Evolutionary conservation across 805 yeast species (phyloP), one percentile per base, ranked within the genome.

Genomic region (Ogataea corticis): DNA sequence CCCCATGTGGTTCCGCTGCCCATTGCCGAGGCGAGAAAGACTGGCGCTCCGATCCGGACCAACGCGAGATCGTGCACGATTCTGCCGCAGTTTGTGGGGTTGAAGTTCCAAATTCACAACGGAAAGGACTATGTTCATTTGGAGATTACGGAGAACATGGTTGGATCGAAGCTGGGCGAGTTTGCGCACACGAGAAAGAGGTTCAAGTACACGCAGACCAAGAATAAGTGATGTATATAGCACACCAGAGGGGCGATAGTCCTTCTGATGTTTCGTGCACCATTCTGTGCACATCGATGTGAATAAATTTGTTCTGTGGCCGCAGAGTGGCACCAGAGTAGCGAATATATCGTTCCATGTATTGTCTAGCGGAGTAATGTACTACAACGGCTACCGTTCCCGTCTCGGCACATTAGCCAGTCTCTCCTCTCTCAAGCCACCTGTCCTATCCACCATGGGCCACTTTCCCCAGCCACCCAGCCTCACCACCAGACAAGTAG

Each of bases 1-100:
- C 99, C 99, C 2, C 85, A 84, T 58, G 85, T 94, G 50, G 98
- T 92, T 17, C 97, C 98, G 4, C 76, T 94, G 29, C 98, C 98
- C n/a, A 77, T 94, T 33, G 84, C 85, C 31, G 84, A 88, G 55
- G 97, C 98, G 27, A 70, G 83, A 49, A 80, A 81, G 52, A 83
- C 83, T 43, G 87, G 87, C 15, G 77, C 87, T 2, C 96, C 98
- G 3, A 87, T 94, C 50, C 78, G 97, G 70, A 94, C 99, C n/a
- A 88, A 90, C 58, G 97, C 97, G 34, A 80, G 99, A 65, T 73
- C 92, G 29, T 94, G 98, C 62, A 94, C 98, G 15, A 87, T 94
- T 44, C 71, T 94, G 40, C 99, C 99, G 16, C 96, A 89, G 63
- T 92, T 94, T 68, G 96, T 94, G 28, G 99, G 99, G 4, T 73